phyloP scores from a whole-genome alignment of 495 filamentous ascomycete genomes.

The Aspergillus carlsbadensis region DNA sequence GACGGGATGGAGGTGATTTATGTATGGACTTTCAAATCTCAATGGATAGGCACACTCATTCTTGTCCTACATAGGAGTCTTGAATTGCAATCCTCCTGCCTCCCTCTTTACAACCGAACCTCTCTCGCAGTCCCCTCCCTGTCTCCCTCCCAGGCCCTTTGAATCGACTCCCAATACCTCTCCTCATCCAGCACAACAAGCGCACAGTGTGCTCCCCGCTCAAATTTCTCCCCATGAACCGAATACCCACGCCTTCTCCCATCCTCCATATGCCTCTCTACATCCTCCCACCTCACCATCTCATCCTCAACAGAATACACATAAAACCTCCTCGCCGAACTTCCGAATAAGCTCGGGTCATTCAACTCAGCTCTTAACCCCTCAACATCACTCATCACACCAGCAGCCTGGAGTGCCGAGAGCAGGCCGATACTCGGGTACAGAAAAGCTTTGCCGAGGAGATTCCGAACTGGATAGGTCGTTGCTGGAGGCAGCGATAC shows the following conservation, averaged over 20 bases:
- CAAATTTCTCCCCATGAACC: slow-evolving; percentile 1
- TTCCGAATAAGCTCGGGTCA: slow-evolving; percentile 4
- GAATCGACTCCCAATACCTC: background rate
- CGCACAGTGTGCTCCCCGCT: slow-evolving; percentile 1
- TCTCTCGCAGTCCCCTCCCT: no score
- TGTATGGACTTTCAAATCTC: no score
- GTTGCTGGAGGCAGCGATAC: background rate
- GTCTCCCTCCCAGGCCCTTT: background rate
- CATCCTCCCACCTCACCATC: slow-evolving; percentile 8
- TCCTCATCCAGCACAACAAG: background rate
- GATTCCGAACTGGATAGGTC: background rate
- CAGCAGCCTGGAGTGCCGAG: background rate
- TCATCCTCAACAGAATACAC: slow-evolving; percentile 2
- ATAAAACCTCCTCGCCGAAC: background rate
- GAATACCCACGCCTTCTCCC: background rate
- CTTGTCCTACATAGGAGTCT: no score
- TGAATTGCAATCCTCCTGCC: no score
- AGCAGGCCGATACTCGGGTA: slow-evolving; percentile 4
- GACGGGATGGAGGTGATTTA: no score
- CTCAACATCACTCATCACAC: background rate
- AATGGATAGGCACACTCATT: no score
- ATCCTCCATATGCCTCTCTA: slow-evolving; percentile 1
- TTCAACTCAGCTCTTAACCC: slow-evolving; percentile 4
- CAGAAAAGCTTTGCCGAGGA: background rate
- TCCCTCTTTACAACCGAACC: no score